These are phyloP conservation scores for Cyamopsis tetragonoloba DNA, from an alignment of 306 rosid species.

Conservation along the genomic window DNA sequence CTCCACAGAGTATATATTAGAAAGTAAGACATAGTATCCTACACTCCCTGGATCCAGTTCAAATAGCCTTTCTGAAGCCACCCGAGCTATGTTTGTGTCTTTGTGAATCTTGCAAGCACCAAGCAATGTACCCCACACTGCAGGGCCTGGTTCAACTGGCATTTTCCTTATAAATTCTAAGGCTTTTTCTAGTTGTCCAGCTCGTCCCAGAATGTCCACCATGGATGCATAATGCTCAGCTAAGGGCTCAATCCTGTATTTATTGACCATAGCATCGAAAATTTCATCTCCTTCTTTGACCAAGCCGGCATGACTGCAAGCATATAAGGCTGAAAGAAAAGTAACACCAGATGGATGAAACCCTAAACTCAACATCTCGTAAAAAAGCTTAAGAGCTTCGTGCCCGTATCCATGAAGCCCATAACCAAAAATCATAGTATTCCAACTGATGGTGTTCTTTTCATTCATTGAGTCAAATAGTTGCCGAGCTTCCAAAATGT, in stretches of 20 bases:
- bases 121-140: slow-evolving; percentile 88
- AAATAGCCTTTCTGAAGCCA: slow-evolving; percentile 83
- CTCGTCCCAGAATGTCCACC: slow-evolving; percentile 94
- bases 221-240: slow-evolving; percentile 92
- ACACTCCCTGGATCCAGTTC: slow-evolving; percentile 69
- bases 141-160: slow-evolving; percentile 84
- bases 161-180: slow-evolving; percentile 67
- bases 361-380: slow-evolving; percentile 60
- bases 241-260: slow-evolving; percentile 61
- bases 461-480: slow-evolving; percentile 67
- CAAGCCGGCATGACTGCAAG: slow-evolving; percentile 95
- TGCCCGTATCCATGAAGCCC: slow-evolving; percentile 93
- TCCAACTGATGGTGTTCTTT: slow-evolving; percentile 89
- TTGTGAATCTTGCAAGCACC: slow-evolving; percentile 94
- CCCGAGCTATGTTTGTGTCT: slow-evolving; percentile 52
- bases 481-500: slow-evolving; percentile 61
- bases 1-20: slow-evolving; percentile 77
- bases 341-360: slow-evolving; percentile 65
- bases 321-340: slow-evolving; percentile 77
- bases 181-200: slow-evolving; percentile 74
- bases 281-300: slow-evolving; percentile 74
- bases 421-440: slow-evolving; percentile 87
- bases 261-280: slow-evolving; percentile 66
- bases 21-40: slow-evolving; percentile 82
- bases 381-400: slow-evolving; percentile 72